Conservation (phyloP, 257 asterid species). For the Cordia subcordata region DNA sequence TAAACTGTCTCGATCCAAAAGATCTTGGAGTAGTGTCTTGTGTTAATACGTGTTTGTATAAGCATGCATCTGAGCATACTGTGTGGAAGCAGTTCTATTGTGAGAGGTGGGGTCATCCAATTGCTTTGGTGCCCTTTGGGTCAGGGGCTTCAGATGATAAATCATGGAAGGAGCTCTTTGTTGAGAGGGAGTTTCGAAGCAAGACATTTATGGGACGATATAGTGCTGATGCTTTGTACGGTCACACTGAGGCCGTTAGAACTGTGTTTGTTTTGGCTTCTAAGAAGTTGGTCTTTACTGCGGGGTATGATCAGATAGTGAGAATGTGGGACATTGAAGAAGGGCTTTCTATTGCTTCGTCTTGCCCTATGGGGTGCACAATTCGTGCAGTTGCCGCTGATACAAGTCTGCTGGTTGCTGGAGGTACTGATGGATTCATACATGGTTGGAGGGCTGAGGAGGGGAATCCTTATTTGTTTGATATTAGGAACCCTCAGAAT, state of each 20-base stretch:
- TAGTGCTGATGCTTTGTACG: slow-evolving; percentile 66
- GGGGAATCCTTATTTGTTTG: slow-evolving; percentile 72
- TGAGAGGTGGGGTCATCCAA: slow-evolving; percentile 91
- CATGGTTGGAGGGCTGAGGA: slow-evolving; percentile 94
- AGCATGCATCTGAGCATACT: slow-evolving; percentile 71
- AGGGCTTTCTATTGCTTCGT: slow-evolving; percentile 73
- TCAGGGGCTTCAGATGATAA: slow-evolving; percentile 47
- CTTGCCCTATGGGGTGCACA: slow-evolving; percentile 87
- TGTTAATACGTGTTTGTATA: slow-evolving; percentile 58
- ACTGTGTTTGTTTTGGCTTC: slow-evolving; percentile 68
- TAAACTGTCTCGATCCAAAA: slow-evolving; percentile 76
- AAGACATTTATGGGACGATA: slow-evolving; percentile 81
- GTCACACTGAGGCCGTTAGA: slow-evolving; percentile 89
- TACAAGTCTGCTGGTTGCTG: slow-evolving; percentile 71
- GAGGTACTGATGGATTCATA: slow-evolving; percentile 92
- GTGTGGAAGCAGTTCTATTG: slow-evolving; percentile 88
- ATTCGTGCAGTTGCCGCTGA: slow-evolving; percentile 93
- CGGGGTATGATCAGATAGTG: slow-evolving; percentile 90
- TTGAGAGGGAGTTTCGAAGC: slow-evolving; percentile 90
- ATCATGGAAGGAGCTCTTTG: slow-evolving; percentile 86
- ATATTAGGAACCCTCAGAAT: slow-evolving; percentile 50
- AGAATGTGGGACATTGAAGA: slow-evolving; percentile 97
- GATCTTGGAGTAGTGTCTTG: slow-evolving; percentile 89
- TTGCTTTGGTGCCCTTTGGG: slow-evolving; percentile 30
- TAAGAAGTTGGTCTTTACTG: slow-evolving; percentile 75